Evolutionary conservation across 2,329 filamentous ascomycete species (phyloP).

Genomic region (Cercospora brassicicola): DNA sequence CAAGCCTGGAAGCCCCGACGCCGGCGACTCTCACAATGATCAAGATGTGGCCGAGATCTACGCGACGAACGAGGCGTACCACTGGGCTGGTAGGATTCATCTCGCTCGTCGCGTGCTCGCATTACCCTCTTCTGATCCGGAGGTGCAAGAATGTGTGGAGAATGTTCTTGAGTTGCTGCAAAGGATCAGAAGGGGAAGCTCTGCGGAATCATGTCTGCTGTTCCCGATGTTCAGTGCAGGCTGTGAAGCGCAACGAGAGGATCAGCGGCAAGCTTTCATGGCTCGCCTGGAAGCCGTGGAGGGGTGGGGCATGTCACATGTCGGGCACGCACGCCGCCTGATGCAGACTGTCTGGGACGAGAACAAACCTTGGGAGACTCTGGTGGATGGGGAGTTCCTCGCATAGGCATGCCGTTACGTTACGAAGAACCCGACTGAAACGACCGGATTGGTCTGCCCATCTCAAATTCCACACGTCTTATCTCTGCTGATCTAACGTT

Average conservation of each 20-base stretch:
- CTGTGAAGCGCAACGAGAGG: slow-evolving; percentile 64
- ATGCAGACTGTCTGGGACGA: slow-evolving; percentile 71
- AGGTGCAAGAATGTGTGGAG: slow-evolving; percentile 63
- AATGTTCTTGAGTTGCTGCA: slow-evolving; percentile 64
- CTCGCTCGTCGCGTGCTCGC: slow-evolving; percentile 71
- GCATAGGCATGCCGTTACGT: slow-evolving; percentile 45
- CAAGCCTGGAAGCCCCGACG: slow-evolving; percentile 42
- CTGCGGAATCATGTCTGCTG: slow-evolving; percentile 71
- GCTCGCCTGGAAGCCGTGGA: slow-evolving; percentile 67
- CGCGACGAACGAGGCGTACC: slow-evolving; percentile 75
- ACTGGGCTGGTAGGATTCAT: slow-evolving; percentile 75
- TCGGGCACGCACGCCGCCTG: slow-evolving; percentile 58
- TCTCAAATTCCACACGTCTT: neutral
- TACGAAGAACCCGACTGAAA: neutral
- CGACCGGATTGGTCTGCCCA: neutral
- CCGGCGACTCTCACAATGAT: slow-evolving; percentile 41
- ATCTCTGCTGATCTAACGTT: neutral
- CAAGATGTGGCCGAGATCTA: slow-evolving; percentile 64
- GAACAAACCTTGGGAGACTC: slow-evolving; percentile 66
- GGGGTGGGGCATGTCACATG: slow-evolving; percentile 74
- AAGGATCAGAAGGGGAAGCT: slow-evolving; percentile 64
- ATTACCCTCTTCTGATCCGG: slow-evolving; percentile 55
- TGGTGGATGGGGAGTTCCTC: slow-evolving; percentile 68
- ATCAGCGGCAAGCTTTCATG: slow-evolving; percentile 61
- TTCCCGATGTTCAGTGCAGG: slow-evolving; percentile 84